A percentile compares a stretch with the other conserved stretches of the same genome.
These are phyloP conservation scores for Pyronema domesticum DNA, from an alignment of 495 filamentous ascomycete genomes.

Conservation along the genomic window DNA sequence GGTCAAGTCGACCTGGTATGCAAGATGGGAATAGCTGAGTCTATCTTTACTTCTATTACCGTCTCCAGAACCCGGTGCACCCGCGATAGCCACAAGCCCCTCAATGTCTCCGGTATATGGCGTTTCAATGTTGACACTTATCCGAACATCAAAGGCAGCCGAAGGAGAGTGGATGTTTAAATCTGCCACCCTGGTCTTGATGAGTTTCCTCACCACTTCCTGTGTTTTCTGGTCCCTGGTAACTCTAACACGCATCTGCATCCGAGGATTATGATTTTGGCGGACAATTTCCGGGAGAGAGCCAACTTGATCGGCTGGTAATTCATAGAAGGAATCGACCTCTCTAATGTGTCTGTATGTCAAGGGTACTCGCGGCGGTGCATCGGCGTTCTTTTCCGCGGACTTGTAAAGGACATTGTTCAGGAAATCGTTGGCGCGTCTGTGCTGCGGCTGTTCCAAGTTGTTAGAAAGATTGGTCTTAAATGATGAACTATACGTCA, in stretches of 20 bases:
- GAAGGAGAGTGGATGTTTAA: constrained; percentile 59
- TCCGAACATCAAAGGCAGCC: constrained; percentile 60
- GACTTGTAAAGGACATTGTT: constrained; percentile 47
- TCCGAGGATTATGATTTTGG: constrained; percentile 36
- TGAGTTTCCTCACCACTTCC: constrained; percentile 58
- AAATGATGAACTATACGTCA: neutral
- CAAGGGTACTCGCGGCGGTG: constrained; percentile 43
- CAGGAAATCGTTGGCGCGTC: constrained; percentile 56
- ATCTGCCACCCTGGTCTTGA: constrained; percentile 76
- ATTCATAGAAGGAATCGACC: constrained; percentile 62
- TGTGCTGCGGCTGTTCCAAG: constrained; percentile 49
- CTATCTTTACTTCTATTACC: constrained; percentile 64
- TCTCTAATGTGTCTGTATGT: constrained; percentile 66
- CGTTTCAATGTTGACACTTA: constrained; percentile 84
- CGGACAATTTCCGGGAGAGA: constrained; percentile 39
- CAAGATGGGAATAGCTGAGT: constrained; percentile 67
- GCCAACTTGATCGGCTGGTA: constrained; percentile 36
- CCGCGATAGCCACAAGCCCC: constrained; percentile 30
- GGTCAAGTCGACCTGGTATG: constrained; percentile 76
- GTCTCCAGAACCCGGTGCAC: constrained; percentile 13
- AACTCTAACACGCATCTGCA: constrained; percentile 54
- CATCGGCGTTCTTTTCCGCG: constrained; percentile 23
- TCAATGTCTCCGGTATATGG: constrained; percentile 52
- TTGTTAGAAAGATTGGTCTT: neutral
- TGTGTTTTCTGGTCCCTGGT: constrained; percentile 58